Percentiles rank a stretch among this genome's conserved stretches.
phyloP scores from a whole-genome alignment of 768 basidiomycete species.

The Lactifluus hygrophoroides region DNA sequence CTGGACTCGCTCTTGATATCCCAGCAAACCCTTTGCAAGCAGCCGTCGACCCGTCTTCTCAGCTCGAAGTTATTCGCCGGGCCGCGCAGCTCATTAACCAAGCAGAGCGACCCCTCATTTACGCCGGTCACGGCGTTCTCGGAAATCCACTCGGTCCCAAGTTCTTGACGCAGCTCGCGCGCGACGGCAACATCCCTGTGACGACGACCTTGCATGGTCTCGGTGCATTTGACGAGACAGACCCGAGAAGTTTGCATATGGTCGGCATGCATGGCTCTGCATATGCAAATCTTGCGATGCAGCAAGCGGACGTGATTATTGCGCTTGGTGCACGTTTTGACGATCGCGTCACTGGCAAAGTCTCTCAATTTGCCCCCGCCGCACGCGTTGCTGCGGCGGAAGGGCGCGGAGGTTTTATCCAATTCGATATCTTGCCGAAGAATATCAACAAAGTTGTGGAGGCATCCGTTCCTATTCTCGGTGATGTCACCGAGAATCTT shows the following conservation, averaged over 20 bases:
- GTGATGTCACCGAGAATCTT: conserved; percentile 84
- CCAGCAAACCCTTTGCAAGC: conserved; percentile 59
- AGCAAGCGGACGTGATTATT: conserved; percentile 94
- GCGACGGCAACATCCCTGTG: conserved; percentile 90
- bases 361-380: conserved; percentile 84
- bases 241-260: conserved; percentile 88
- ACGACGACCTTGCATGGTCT: conserved; percentile 95
- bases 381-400: conserved; percentile 77
- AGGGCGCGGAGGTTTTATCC: conserved; percentile 93
- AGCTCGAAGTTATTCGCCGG: conserved; percentile 59
- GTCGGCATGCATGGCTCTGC: conserved; percentile 98
- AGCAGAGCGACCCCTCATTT: conserved; percentile 85
- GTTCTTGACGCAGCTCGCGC: conserved; percentile 68
- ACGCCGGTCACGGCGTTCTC: conserved; percentile 88
- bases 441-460: conserved; percentile 99
- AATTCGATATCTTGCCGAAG: conserved; percentile 98
- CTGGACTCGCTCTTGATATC: conserved; percentile 63
- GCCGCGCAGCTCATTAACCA: conserved; percentile 90
- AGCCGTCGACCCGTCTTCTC: conserved; percentile 33
- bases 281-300: conserved; percentile 97
- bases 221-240: conserved; percentile 88
- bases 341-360: conserved; percentile 92
- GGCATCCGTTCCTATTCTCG: conserved; percentile 86
- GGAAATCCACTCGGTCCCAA: conserved; percentile 73
- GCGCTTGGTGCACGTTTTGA: conserved; percentile 97